Percentiles rank a stretch among this genome's conserved stretches.
Conservation (phyloP, 805 yeast genomes). For the Ascoidea rubescens region DNA sequence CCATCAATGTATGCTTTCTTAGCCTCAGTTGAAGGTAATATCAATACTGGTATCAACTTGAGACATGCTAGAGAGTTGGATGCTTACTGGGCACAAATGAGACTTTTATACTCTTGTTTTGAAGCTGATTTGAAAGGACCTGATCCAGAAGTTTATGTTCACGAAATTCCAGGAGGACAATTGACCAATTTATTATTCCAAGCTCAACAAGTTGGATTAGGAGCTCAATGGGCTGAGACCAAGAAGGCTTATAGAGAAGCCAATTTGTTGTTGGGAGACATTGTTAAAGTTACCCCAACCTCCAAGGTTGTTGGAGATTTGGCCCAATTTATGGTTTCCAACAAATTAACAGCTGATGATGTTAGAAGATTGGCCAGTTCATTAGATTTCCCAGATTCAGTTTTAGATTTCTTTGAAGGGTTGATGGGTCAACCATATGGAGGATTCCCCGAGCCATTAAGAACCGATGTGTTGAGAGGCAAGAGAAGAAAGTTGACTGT, state of each 20-base stretch:
- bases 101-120: constrained; percentile 89
- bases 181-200: constrained; percentile 95
- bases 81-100: constrained; percentile 97
- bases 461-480: constrained; percentile 80
- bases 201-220: constrained; percentile 97
- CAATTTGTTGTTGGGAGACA: constrained; percentile 82
- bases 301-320: constrained; percentile 99
- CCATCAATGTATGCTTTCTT: constrained; percentile 89
- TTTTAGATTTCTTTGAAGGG: constrained; percentile 96
- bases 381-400: constrained; percentile 97
- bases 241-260: constrained; percentile 91
- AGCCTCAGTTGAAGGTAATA: constrained; percentile 81
- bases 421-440: constrained; percentile 99
- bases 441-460: constrained; percentile 98
- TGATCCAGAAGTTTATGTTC: constrained; percentile 96
- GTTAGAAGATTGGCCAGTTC: constrained; percentile 77
- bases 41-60: constrained; percentile 59
- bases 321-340: constrained; percentile 99
- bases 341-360: constrained; percentile 76
- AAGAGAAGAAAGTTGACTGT: constrained; percentile 80
- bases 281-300: constrained; percentile 97
- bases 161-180: constrained; percentile 99
- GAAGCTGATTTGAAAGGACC: constrained; percentile 99
- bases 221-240: constrained; percentile 93
- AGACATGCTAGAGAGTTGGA: constrained; percentile 71